Evolutionary conservation across 2,329 filamentous ascomycete species (phyloP).

Genomic region (Curvularia verruculosa): DNA sequence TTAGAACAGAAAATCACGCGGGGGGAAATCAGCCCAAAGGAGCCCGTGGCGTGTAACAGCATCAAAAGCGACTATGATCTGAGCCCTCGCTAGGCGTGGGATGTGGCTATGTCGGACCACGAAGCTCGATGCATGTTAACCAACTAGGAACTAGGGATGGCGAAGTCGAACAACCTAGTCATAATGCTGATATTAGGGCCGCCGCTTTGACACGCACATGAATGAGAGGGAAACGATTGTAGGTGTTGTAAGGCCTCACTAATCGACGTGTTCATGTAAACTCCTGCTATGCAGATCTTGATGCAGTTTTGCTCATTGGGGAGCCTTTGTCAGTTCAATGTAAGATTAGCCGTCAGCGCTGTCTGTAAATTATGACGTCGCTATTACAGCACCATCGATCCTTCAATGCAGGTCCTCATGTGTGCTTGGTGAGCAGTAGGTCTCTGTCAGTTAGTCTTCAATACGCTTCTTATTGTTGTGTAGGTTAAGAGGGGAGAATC

Average conservation of each 20-base stretch:
- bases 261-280: not conserved
- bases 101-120: not conserved
- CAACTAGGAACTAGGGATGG: not conserved
- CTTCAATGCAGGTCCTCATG: not conserved
- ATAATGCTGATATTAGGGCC: not conserved
- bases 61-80: slow-evolving; percentile 9
- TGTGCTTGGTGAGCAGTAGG: not conserved
- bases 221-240: not conserved
- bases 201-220: not conserved
- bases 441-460: not conserved
- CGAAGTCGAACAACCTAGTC: not conserved
- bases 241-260: not conserved
- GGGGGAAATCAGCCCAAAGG: slow-evolving; percentile 5
- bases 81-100: slow-evolving; percentile 24
- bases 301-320: not conserved
- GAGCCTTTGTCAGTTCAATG: not conserved
- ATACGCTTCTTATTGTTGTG: not conserved
- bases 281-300: not conserved
- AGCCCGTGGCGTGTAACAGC: not conserved
- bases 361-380: not conserved
- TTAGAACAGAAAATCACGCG: slow-evolving; percentile 4
- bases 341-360: not conserved
- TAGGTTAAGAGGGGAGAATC: not conserved
- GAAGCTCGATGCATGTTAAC: not conserved
- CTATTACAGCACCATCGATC: not conserved